These are phyloP conservation scores for Fusarium mundagurra DNA, from an alignment of 2,329 filamentous ascomycete genomes.

Conservation along the genomic window DNA sequence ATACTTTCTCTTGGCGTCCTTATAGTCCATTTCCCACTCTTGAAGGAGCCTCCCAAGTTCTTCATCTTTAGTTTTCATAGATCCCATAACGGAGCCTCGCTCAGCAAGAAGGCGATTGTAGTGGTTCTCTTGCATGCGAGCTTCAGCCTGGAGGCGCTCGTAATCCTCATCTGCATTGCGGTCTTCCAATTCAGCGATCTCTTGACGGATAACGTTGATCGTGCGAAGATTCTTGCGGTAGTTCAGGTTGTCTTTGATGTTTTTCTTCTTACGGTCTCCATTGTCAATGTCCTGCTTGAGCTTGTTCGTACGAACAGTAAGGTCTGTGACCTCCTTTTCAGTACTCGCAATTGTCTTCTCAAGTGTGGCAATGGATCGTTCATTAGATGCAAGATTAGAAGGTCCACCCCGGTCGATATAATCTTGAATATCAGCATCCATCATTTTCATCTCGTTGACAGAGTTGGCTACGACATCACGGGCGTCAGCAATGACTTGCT, in stretches of 20 bases:
- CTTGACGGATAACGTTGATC: slow-evolving; percentile 71
- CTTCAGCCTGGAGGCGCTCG: slow-evolving; percentile 76
- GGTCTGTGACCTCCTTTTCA: slow-evolving; percentile 73
- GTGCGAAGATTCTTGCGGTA: slow-evolving; percentile 80
- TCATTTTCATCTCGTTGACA: slow-evolving; percentile 78
- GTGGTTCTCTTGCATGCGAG: slow-evolving; percentile 71
- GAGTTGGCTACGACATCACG: slow-evolving; percentile 78
- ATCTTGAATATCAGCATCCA: slow-evolving; percentile 79
- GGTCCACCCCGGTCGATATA: slow-evolving; percentile 83
- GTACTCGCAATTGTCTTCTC: slow-evolving; percentile 72
- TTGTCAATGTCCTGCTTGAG: slow-evolving; percentile 81
- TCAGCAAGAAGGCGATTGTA: slow-evolving; percentile 77
- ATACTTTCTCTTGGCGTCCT: slow-evolving; percentile 81
- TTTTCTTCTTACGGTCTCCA: slow-evolving; percentile 83
- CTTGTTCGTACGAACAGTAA: slow-evolving; percentile 78
- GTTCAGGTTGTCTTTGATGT: slow-evolving; percentile 87
- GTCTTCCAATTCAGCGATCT: slow-evolving; percentile 79
- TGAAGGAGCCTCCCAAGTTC: slow-evolving; percentile 76
- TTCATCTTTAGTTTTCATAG: slow-evolving; percentile 85
- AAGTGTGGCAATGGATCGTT: slow-evolving; percentile 73
- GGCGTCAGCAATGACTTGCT: slow-evolving; percentile 76
- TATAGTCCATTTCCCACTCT: slow-evolving; percentile 89
- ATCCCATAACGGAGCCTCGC: slow-evolving; percentile 77
- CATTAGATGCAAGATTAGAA: slow-evolving; percentile 73
- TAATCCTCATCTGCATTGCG: slow-evolving; percentile 87